A percentile compares a stretch with the other conserved stretches of the same genome.
phyloP scores from a whole-genome alignment of 2,329 filamentous ascomycete genomes.

The Fusarium sp. region DNA sequence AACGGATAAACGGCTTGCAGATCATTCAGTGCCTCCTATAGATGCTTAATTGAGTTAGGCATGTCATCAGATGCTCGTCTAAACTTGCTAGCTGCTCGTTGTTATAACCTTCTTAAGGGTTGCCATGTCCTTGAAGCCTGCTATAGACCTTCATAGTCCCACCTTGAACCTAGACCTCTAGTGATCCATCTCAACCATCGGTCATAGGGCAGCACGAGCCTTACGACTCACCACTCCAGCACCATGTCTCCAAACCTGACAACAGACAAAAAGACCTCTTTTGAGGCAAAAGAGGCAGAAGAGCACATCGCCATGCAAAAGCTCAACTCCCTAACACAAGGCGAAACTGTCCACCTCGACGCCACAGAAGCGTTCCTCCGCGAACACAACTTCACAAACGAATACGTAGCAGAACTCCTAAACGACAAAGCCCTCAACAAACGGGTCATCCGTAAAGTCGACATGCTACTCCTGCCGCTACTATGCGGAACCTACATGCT shows the following conservation, averaged over 20 bases:
- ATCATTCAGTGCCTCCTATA: background rate
- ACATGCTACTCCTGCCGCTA: slow-evolving; percentile 62
- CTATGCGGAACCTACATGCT: slow-evolving; percentile 63
- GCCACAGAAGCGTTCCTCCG: slow-evolving; percentile 37
- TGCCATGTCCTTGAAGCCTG: background rate
- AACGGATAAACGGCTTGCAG: background rate
- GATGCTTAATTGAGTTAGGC: background rate
- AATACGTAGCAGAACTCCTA: slow-evolving; percentile 38
- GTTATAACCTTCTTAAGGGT: background rate
- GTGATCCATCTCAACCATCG: background rate
- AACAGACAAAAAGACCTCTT: background rate
- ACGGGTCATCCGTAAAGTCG: slow-evolving; percentile 55
- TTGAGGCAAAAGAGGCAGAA: slow-evolving; percentile 18
- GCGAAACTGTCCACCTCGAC: slow-evolving; percentile 35
- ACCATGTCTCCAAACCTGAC: slow-evolving; percentile 9
- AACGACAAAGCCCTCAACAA: slow-evolving; percentile 27
- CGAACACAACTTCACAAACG: slow-evolving; percentile 37
- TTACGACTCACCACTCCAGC: background rate
- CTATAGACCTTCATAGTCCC: background rate
- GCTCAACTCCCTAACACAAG: slow-evolving; percentile 25
- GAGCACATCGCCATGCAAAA: slow-evolving; percentile 32
- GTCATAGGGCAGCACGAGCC: rapidly evolving
- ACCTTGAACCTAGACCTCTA: background rate
- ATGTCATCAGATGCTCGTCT: background rate
- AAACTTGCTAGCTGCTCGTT: background rate